Evolutionary conservation across 108 stramenopile species (phyloP).

Genomic region (Pseudonitzschia multistriata): DNA sequence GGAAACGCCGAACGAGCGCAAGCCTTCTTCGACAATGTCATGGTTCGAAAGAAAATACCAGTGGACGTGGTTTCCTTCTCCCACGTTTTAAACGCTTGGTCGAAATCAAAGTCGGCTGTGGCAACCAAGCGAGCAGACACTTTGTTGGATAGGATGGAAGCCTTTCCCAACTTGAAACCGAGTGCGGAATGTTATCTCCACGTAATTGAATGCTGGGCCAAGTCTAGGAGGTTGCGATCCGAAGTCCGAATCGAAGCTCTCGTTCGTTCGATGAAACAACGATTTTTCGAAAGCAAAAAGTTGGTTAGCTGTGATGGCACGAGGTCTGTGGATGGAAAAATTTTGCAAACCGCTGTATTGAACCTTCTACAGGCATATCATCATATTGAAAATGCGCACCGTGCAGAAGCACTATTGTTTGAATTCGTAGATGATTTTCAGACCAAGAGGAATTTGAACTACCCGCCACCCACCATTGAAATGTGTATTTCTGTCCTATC

Average conservation of each 20-base stretch:
- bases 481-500: constrained; percentile 24
- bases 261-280: not conserved
- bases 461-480: constrained; percentile 18
- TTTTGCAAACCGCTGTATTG: constrained; percentile 1
- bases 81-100: constrained; percentile 10
- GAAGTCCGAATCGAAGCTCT: constrained; percentile 23
- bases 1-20: constrained; percentile 19
- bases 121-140: constrained; percentile 14
- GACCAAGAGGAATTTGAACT: not conserved
- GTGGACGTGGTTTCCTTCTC: not conserved
- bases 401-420: constrained; percentile 27
- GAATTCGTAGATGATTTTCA: constrained; percentile 20
- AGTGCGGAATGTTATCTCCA: constrained; percentile 14
- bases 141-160: constrained; percentile 12
- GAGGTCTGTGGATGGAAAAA: not conserved
- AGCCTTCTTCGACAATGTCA: constrained; percentile 1
- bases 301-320: not conserved
- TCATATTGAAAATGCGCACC: constrained; percentile 20
- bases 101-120: constrained; percentile 16
- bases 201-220: constrained; percentile 25
- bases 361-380: constrained; percentile 23
- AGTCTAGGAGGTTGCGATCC: constrained; percentile 11
- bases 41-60: not conserved
- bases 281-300: not conserved
- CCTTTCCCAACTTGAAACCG: not conserved